Evolutionary conservation across 257 asterid genomes (phyloP).

Genomic region (Solanum pennellii): DNA sequence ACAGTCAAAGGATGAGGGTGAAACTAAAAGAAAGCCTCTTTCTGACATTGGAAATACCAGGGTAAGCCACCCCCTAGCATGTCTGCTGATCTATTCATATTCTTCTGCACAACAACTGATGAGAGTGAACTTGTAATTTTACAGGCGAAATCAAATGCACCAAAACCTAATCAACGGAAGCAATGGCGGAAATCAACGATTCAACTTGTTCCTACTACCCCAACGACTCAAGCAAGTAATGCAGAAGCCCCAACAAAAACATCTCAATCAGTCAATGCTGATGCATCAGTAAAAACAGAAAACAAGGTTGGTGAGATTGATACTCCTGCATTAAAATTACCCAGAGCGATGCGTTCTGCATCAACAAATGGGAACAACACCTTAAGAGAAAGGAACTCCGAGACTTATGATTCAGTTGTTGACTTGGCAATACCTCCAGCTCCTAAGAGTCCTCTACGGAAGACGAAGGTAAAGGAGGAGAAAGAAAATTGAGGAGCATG

Average conservation of each 20-base stretch:
- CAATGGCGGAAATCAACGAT: slow-evolving; percentile 71
- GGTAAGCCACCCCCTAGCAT: slow-evolving; percentile 26
- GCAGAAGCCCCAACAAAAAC: slow-evolving; percentile 21
- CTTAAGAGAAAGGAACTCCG: slow-evolving; percentile 60
- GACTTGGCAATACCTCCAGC: slow-evolving; percentile 15
- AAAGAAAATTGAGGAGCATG: slow-evolving; percentile 50
- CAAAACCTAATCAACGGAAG: slow-evolving; percentile 54
- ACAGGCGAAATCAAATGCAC: slow-evolving; percentile 52
- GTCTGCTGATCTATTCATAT: neutral
- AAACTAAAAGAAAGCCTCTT: slow-evolving; percentile 51
- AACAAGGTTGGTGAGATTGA: slow-evolving; percentile 5
- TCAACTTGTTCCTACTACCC: slow-evolving; percentile 71
- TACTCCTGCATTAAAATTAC: slow-evolving; percentile 42
- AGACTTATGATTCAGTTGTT: slow-evolving; percentile 14
- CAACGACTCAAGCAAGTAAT: slow-evolving; percentile 29
- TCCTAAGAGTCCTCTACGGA: slow-evolving; percentile 29
- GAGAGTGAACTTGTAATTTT: neutral
- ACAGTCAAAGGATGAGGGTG: slow-evolving; percentile 25
- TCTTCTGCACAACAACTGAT: neutral
- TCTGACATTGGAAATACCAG: slow-evolving; percentile 81
- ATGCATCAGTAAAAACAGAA: slow-evolving; percentile 32
- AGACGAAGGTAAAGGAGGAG: slow-evolving; percentile 24
- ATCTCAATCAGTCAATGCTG: slow-evolving; percentile 20
- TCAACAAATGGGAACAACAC: slow-evolving; percentile 34
- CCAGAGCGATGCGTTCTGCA: slow-evolving; percentile 62